phyloP scores from a whole-genome alignment of 208 protist species.

The Leishmania aethiopica region DNA sequence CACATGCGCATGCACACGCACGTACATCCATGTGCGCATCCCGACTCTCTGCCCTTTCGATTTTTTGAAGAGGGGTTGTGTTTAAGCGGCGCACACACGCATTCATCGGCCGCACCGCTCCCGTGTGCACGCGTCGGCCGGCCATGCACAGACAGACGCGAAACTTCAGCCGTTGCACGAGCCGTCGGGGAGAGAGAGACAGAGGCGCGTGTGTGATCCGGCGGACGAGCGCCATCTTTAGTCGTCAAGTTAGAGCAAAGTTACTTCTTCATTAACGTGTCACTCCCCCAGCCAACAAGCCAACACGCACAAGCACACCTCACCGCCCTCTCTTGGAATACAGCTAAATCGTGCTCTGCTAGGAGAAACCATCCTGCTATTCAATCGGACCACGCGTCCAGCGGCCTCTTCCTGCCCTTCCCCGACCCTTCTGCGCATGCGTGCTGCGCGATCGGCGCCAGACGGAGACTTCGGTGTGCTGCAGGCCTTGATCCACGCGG shows the following conservation, averaged over 20 bases:
- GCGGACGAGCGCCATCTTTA: not conserved
- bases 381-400: not conserved
- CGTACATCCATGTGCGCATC: not conserved
- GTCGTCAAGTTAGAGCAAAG: not conserved
- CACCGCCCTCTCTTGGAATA: not conserved
- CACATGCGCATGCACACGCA: not conserved
- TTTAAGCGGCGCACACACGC: not conserved
- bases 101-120: not conserved
- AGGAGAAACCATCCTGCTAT: not conserved
- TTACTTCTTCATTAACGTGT: not conserved
- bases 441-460: not conserved
- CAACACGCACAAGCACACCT: not conserved
- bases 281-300: not conserved
- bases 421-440: not conserved
- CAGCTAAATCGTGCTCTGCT: not conserved
- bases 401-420: not conserved
- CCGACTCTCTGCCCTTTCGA: not conserved
- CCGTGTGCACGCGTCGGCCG: not conserved
- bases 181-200: not conserved
- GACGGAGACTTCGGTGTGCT: not conserved
- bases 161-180: not conserved
- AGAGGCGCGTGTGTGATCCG: not conserved
- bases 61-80: not conserved
- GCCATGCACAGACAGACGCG: not conserved
- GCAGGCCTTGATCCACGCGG: not conserved